A percentile compares a stretch with the other conserved stretches of the same genome.
Conservation (phyloP, 768 basidiomycete genomes). For the Panaeolus cyanescens region DNA sequence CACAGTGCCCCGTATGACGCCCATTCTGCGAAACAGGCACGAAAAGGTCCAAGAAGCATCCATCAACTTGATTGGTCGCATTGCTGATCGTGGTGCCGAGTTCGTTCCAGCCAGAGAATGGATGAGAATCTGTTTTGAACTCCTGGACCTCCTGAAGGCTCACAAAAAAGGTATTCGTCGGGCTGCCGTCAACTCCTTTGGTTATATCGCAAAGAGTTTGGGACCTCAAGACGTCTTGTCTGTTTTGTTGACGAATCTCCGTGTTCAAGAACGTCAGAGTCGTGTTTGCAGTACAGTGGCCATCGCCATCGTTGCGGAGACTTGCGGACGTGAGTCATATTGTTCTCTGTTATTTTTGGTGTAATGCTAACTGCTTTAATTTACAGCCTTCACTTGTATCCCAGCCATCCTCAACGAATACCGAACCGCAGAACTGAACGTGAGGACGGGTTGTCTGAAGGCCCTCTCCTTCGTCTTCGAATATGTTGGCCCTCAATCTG, state of each 20-base stretch:
- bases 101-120: conserved; percentile 98
- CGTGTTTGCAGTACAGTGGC: conserved; percentile 99
- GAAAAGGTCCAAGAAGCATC: conserved; percentile 99
- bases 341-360: not conserved
- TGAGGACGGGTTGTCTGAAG: conserved; percentile 97
- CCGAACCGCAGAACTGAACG: conserved; percentile 96
- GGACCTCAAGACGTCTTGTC: conserved; percentile 98
- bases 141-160: conserved; percentile 95
- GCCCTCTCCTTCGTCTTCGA: conserved; percentile 99
- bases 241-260: conserved; percentile 92
- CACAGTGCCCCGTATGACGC: conserved; percentile 97
- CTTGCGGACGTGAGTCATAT: conserved; percentile 69
- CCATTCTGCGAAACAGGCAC: conserved; percentile 98
- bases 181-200: conserved; percentile 98
- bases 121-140: conserved; percentile 99
- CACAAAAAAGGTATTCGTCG: conserved; percentile 99
- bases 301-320: conserved; percentile 94
- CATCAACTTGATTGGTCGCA: conserved; percentile 99
- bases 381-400: conserved; percentile 91
- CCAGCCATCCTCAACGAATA: conserved; percentile 99
- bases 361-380: conserved; percentile 12
- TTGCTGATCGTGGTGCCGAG: conserved; percentile 99
- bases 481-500: conserved; percentile 96
- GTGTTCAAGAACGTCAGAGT: conserved; percentile 98
- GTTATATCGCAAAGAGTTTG: conserved; percentile 98